Evolutionary conservation across 257 asterid genomes (phyloP), one percentile per base, ranked within the genome.

Genomic region (Scutellaria minor): DNA sequence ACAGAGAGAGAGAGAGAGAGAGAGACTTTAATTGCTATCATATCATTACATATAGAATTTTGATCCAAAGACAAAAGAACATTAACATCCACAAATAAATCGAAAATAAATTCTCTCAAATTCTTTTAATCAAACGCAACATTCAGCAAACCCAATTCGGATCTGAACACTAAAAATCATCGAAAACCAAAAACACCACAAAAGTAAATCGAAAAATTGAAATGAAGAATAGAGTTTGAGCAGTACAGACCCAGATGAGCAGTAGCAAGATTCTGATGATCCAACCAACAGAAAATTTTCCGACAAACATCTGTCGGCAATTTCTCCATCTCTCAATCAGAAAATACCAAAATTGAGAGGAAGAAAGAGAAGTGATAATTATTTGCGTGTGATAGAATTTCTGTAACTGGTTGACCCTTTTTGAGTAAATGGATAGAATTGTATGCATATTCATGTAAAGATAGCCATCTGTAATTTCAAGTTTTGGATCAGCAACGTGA

Each of bases 251-350:
- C 98, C 77, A 81, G 47, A 69, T 88, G 92, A 81, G 88, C 91
- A 75, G 96, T 75, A 46, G 96, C 94, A 46, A 92, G 98, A 83
- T 86, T 82, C 27, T 78, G 94, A 80, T 85, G 97, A 88, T 92
- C 98, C 82, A 92, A 77, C 74, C 73, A 80, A 71, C 83, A 55
- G 47, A 90, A 81, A 24, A 89, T 82, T 65, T 85, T 87, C 53
- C 85, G 89, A 74, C 84, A 80, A 66, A 89, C 75, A 70, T 90
- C 98, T 5, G 88, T 45, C 11, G 95, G 92, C 75, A 92, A 75
- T 37, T 46, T 75, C 73, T 92, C 93, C 96, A 90, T 90, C 15
- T 68, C 68, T 60, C 51, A 46, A 77, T 71, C 51, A 44, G 45
- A 66, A 35, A 67, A 24, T 13, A 41, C 22, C 5, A 18, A 58